phyloP scores from a whole-genome alignment of 2,329 filamentous ascomycete species.

The Alternaria metachromatica region DNA sequence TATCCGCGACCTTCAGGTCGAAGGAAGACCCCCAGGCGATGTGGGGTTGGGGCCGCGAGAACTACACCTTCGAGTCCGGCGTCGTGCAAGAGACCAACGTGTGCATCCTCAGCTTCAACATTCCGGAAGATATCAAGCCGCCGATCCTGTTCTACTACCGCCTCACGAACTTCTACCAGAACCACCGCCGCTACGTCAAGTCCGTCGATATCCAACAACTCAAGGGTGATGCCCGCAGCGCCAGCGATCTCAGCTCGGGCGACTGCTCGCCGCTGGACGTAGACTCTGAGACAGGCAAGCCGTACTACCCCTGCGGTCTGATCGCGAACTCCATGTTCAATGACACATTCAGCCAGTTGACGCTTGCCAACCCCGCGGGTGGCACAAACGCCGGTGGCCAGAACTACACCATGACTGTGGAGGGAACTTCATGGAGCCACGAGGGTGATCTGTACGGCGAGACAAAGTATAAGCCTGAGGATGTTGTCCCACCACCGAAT shows the following conservation, averaged over 20 bases:
- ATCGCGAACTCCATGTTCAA: constrained; percentile 99
- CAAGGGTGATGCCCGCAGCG: constrained; percentile 70
- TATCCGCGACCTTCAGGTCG: constrained; percentile 75
- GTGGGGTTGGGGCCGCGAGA: constrained; percentile 45
- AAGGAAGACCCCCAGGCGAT: constrained; percentile 42
- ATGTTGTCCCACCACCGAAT: constrained; percentile 84
- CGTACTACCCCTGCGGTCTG: constrained; percentile 93
- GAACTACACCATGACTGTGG: constrained; percentile 75
- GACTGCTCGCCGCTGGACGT: constrained; percentile 75
- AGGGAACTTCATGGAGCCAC: constrained; percentile 84
- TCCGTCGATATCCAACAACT: constrained; percentile 86
- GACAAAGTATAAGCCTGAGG: constrained; percentile 67
- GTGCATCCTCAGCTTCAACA: constrained; percentile 79
- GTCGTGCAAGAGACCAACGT: constrained; percentile 49
- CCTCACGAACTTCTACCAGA: constrained; percentile 98
- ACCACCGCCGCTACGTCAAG: constrained; percentile 94
- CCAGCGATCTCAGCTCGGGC: constrained; percentile 67
- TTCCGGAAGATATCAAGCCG: constrained; percentile 78
- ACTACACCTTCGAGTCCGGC: constrained; percentile 43
- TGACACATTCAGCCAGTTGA: constrained; percentile 78
- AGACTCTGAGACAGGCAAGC: constrained; percentile 53
- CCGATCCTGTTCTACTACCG: constrained; percentile 94
- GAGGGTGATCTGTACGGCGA: constrained; percentile 80
- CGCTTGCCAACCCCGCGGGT: constrained; percentile 61
- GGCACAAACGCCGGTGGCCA: constrained; percentile 44